Evolutionary conservation across 176 grass and related monocot genomes (phyloP).

Genomic region (Secale cereale): DNA sequence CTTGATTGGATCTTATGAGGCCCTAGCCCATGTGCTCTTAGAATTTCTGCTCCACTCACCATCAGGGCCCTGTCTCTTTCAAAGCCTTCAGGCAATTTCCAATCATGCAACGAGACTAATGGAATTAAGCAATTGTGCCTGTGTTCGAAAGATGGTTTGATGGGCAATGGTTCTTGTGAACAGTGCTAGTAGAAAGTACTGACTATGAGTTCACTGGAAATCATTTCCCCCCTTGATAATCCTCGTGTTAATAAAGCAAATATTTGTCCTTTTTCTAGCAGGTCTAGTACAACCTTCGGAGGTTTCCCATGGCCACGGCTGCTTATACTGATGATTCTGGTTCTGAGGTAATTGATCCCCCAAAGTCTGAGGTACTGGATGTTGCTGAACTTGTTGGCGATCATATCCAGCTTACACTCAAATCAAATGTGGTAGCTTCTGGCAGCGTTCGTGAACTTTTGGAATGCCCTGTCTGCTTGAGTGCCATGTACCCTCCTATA

Average conservation of each 20-base stretch:
- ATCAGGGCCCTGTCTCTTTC: slow-evolving; percentile 4
- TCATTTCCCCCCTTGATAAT: neutral
- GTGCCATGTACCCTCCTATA: slow-evolving; percentile 85
- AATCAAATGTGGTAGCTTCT: slow-evolving; percentile 80
- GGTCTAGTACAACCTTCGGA: slow-evolving; percentile 9
- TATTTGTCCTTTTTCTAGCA: slow-evolving; percentile 23
- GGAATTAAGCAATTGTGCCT: neutral
- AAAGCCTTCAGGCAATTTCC: slow-evolving; percentile 12
- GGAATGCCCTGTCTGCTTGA: slow-evolving; percentile 77
- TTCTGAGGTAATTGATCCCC: slow-evolving; percentile 67
- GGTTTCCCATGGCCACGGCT: slow-evolving; percentile 54
- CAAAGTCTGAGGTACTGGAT: slow-evolving; percentile 79
- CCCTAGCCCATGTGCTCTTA: slow-evolving; percentile 3
- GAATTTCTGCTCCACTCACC: slow-evolving; percentile 21
- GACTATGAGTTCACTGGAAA: neutral
- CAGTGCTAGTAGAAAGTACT: neutral
- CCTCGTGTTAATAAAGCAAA: neutral
- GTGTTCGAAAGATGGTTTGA: neutral
- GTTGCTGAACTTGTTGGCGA: slow-evolving; percentile 54
- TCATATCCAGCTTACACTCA: slow-evolving; percentile 53
- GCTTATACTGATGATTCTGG: slow-evolving; percentile 64
- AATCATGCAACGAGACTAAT: neutral
- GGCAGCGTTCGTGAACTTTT: slow-evolving; percentile 77
- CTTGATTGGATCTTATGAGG: slow-evolving; percentile 16
- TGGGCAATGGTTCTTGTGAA: neutral